These are phyloP conservation scores for Neofusicoccum kwambonambiense DNA, from an alignment of 2,329 filamentous ascomycete species.

Conservation along the genomic window DNA sequence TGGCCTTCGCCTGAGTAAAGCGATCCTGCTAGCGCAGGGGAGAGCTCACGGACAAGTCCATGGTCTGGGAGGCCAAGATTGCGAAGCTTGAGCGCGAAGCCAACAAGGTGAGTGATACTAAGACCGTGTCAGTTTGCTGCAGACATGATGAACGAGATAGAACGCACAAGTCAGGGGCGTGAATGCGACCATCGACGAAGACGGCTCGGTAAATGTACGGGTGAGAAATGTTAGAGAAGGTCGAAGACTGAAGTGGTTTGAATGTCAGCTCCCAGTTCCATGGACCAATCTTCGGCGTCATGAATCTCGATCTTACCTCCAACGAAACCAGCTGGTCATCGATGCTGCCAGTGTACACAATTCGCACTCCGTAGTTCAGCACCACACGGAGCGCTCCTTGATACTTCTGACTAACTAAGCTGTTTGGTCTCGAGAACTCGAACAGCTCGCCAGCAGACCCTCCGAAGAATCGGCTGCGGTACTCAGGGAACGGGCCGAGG, in stretches of 20 bases:
- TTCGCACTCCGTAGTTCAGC: slow-evolving; percentile 74
- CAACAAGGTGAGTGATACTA: slow-evolving; percentile 78
- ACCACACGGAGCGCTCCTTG: slow-evolving; percentile 71
- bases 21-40: slow-evolving; percentile 81
- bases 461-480: slow-evolving; percentile 84
- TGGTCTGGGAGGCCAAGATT: slow-evolving; percentile 93
- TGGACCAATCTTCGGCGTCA: too few relatives aligned
- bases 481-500: slow-evolving; percentile 87
- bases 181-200: slow-evolving; percentile 89
- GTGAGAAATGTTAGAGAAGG: slow-evolving; percentile 81
- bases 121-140: background rate
- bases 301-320: slow-evolving; percentile 58
- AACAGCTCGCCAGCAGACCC: slow-evolving; percentile 85
- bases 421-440: slow-evolving; percentile 82
- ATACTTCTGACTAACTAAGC: slow-evolving; percentile 79
- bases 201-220: slow-evolving; percentile 95
- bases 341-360: slow-evolving; percentile 90
- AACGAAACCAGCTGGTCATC: slow-evolving; percentile 95
- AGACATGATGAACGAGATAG: background rate
- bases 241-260: slow-evolving; percentile 60
- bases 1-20: slow-evolving; percentile 92
- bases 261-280: background rate
- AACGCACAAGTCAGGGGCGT: slow-evolving; percentile 75
- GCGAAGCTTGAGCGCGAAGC: slow-evolving; percentile 88
- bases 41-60: slow-evolving; percentile 87